These are phyloP conservation scores for Cyberlindnera veronae DNA, from an alignment of 805 yeast genomes.

Conservation along the genomic window DNA sequence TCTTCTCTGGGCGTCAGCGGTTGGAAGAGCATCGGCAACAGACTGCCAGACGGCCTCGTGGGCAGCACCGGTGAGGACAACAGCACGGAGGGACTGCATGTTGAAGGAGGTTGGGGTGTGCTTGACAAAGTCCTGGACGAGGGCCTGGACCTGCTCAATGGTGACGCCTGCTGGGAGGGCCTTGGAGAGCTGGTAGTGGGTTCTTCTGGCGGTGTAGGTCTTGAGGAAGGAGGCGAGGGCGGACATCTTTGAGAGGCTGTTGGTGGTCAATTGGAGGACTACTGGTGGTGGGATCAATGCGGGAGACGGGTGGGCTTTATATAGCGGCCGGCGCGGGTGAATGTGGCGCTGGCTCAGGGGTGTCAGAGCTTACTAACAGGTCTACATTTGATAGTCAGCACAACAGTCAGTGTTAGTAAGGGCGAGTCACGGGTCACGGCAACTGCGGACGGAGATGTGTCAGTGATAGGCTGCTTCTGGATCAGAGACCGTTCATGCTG, in stretches of 20 bases:
- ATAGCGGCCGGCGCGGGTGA: no score
- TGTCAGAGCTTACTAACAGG: conserved; percentile 1
- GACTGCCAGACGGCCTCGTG: conserved; percentile 45
- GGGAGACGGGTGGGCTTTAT: not conserved
- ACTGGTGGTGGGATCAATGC: no score
- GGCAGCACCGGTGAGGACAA: conserved; percentile 42
- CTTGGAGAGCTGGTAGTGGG: conserved; percentile 43
- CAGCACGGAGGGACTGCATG: conserved; percentile 47
- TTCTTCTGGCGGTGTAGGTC: conserved; percentile 41
- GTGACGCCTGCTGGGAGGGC: conserved; percentile 41
- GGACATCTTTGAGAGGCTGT: conserved; percentile 7
- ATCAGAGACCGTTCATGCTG: no score
- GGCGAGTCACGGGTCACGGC: no score
- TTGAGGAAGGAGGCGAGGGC: conserved; percentile 26
- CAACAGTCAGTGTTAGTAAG: no score
- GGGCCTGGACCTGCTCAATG: conserved; percentile 35
- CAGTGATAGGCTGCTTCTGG: no score
- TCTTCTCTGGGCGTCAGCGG: conserved; percentile 37
- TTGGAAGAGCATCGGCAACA: conserved; percentile 36
- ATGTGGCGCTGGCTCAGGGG: no score
- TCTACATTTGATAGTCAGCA: no score
- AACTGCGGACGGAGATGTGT: no score
- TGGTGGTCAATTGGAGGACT: not conserved
- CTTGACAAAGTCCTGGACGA: conserved; percentile 43
- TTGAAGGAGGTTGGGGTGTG: conserved; percentile 51